phyloP scores from a whole-genome alignment of 306 rosid genomes.

The Pueraria montana region DNA sequence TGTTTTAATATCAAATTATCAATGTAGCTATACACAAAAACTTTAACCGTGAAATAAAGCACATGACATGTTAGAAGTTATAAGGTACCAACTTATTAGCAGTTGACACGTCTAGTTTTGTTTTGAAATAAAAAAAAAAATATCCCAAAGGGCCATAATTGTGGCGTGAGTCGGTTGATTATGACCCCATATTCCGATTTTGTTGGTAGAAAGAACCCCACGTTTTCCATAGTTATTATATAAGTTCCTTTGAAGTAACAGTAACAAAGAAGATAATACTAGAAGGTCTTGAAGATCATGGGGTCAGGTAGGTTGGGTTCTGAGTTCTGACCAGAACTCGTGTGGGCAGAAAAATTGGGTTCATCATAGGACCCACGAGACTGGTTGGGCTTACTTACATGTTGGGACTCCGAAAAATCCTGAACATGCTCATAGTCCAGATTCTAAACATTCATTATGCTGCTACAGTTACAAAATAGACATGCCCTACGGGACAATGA shows the following conservation, averaged over 20 bases:
- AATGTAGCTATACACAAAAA: background rate
- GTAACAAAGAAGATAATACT: background rate
- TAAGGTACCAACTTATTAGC: background rate
- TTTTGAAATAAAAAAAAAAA: background rate
- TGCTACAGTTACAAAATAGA: background rate
- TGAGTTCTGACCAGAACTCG: background rate
- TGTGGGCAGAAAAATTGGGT: background rate
- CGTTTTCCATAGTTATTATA: background rate
- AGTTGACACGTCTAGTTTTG: background rate
- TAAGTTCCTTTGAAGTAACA: background rate
- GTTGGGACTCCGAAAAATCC: background rate
- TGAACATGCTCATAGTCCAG: background rate
- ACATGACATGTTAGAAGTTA: background rate
- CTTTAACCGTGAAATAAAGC: background rate
- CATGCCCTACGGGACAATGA: too few relatives aligned
- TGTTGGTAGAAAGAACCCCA: background rate
- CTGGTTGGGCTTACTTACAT: background rate
- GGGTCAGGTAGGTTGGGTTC: background rate
- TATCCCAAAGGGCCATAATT: background rate
- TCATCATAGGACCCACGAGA: background rate
- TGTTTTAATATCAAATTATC: background rate
- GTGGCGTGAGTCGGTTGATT: background rate
- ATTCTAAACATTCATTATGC: conserved; percentile 8
- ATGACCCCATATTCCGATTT: background rate
- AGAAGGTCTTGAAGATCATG: background rate